phyloP scores from a whole-genome alignment of 2,329 filamentous ascomycete species.

The Endoconidiophora polonica region DNA sequence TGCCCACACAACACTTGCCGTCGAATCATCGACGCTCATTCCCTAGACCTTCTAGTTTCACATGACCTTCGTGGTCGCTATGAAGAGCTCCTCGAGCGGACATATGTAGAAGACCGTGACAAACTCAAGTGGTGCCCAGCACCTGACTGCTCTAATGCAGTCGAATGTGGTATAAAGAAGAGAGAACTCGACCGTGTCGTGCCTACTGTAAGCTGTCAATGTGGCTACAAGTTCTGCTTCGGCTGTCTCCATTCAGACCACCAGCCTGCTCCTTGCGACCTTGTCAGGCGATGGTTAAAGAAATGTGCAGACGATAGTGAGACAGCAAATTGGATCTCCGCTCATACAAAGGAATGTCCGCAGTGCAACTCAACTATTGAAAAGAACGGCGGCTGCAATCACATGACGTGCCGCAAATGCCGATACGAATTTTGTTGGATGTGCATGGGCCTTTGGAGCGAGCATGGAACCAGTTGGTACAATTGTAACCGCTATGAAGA shows the following conservation, averaged over 20 bases:
- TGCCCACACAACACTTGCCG: slow-evolving; percentile 80
- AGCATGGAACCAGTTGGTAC: slow-evolving; percentile 98
- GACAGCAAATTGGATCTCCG: slow-evolving; percentile 98
- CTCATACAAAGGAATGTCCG: slow-evolving; percentile 95
- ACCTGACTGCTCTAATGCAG: slow-evolving; percentile 86
- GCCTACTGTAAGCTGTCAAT: slow-evolving; percentile 74
- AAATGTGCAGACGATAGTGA: slow-evolving; percentile 98
- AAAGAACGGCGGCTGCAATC: slow-evolving; percentile 96
- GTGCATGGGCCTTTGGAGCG: slow-evolving; percentile 98
- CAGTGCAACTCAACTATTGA: slow-evolving; percentile 95
- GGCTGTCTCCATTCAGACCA: slow-evolving; percentile 82
- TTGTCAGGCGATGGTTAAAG: slow-evolving; percentile 93
- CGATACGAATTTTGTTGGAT: slow-evolving; percentile 99
- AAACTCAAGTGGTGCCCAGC: slow-evolving; percentile 95
- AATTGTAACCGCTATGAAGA: slow-evolving; percentile 97
- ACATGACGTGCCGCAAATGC: slow-evolving; percentile 95
- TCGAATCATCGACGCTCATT: slow-evolving; percentile 79
- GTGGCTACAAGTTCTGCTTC: slow-evolving; percentile 84
- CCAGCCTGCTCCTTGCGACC: slow-evolving; percentile 74
- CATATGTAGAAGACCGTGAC: slow-evolving; percentile 94
- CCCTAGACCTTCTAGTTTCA: slow-evolving; percentile 59
- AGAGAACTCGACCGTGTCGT: slow-evolving; percentile 74
- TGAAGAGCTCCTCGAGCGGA: slow-evolving; percentile 70
- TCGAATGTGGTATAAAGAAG: slow-evolving; percentile 77
- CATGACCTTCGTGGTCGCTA: slow-evolving; percentile 47